Conservation (phyloP, 2,329 filamentous ascomycete genomes). For the Colletotrichum eremochloae region DNA sequence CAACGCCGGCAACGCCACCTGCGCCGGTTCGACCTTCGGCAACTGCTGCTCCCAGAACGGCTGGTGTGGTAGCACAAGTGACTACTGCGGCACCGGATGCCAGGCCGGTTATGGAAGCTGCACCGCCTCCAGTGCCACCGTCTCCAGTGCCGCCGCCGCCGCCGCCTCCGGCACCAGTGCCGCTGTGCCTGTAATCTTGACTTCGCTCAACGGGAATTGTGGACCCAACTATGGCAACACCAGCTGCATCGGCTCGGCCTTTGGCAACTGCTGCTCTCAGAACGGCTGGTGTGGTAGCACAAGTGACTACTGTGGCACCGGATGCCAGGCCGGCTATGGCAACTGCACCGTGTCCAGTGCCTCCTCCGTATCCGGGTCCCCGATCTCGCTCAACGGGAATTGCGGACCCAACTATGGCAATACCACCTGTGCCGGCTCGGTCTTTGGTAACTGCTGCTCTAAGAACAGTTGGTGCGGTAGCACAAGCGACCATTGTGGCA, state of each 20-base stretch:
- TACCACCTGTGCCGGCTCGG: conserved; percentile 22
- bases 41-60: conserved; percentile 57
- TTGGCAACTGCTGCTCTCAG: conserved; percentile 56
- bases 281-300: conserved; percentile 54
- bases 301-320: conserved; percentile 37
- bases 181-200: not conserved
- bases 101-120: conserved; percentile 41
- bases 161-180: too few species aligned
- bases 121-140: not conserved
- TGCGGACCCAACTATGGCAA: conserved; percentile 17
- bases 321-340: conserved; percentile 41
- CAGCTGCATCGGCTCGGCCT: conserved; percentile 51
- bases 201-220: conserved; percentile 49
- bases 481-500: conserved; percentile 38
- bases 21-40: conserved; percentile 52
- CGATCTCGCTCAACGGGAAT: not conserved
- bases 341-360: conserved; percentile 17
- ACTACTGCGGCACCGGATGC: conserved; percentile 42
- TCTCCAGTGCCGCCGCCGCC: not conserved
- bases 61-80: conserved; percentile 51
- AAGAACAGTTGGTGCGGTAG: conserved; percentile 42
- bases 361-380: too few species aligned
- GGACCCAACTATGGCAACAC: conserved; percentile 45
- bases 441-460: conserved; percentile 43
- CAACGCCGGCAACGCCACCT: conserved; percentile 45